Base-by-base conservation (phyloP, 2,329 filamentous ascomycete species). In the Xylariaceae sp. region DNA sequence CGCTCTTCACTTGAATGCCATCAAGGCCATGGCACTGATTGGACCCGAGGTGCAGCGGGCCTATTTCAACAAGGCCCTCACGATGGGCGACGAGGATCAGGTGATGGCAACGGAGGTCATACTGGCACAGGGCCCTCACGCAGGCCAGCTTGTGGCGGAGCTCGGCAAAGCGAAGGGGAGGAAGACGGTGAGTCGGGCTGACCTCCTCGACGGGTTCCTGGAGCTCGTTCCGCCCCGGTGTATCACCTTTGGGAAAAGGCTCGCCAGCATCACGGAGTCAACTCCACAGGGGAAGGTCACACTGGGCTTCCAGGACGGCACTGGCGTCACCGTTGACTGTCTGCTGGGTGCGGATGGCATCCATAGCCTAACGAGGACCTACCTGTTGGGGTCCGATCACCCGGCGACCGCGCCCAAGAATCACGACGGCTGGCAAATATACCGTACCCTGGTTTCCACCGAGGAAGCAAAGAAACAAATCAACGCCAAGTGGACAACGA, bases 1-100 rank as follows among this genome's bases (percentile, higher is more conserved):
- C 11, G 64, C 63, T 2, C 50, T 69, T n/a, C 62, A 65, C 34
- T 46, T 48, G 6, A 69, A 69, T 45, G 65, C 56, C 9, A 58
- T 63, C 43, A 52, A 52, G 26, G 60, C 64, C 11, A 59, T 67
- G 54, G 31, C 47, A 1, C 55, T 66, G 3, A 57, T 68, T 29
- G 60, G 61, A 0, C 59, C 60, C 15, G 56, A 65, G 38, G 50
- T 63, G 8, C 39, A 45, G n/a, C 44, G 59, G 33, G 57, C 59
- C 6, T 64, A 64, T 45, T 51, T 58, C 18, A 52, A 63, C 16
- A 56, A 56, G 33, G 59, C 60, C 6, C 48, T 54, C 19, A 40
- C 35, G 11, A 57, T 62, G 50, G 56, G 53, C 31, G 56, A 58
- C 4, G 59, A 60, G 43, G 51, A 63, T n/a, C 43, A 54, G 24